These are phyloP conservation scores for Saccharomyces hybrid DNA, from an alignment of 1,139 yeast genomes.

Conservation along the genomic window DNA sequence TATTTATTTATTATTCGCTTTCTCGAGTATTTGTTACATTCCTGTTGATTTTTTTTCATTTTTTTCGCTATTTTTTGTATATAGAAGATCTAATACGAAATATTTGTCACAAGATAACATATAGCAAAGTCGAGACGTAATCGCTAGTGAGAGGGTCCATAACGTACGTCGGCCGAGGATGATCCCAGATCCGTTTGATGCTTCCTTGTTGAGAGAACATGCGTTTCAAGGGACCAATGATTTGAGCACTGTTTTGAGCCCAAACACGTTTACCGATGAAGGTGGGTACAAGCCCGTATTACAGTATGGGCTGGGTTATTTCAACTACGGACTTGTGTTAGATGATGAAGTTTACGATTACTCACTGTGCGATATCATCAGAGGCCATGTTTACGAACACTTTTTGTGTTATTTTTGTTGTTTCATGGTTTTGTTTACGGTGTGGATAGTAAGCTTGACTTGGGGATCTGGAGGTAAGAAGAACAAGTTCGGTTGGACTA, in stretches of 20 bases:
- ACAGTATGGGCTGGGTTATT: slow-evolving; percentile 30
- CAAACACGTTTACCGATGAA: slow-evolving; percentile 20
- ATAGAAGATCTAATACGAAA: background rate
- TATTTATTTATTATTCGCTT: background rate
- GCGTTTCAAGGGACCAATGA: slow-evolving; percentile 29
- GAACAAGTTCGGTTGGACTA: background rate
- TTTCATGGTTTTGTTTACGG: slow-evolving; percentile 9
- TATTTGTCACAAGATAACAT: background rate
- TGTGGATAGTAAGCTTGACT: slow-evolving; percentile 12
- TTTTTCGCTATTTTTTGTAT: background rate
- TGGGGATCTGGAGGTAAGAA: background rate
- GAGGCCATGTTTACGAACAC: slow-evolving; percentile 21
- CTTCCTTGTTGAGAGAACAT: slow-evolving; percentile 33
- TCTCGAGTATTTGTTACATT: no score
- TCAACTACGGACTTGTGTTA: slow-evolving; percentile 26
- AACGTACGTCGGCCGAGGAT: slow-evolving; percentile 10
- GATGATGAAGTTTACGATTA: slow-evolving; percentile 18
- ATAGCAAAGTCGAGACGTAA: background rate
- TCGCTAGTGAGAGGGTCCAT: background rate
- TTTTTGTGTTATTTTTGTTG: slow-evolving; percentile 16
- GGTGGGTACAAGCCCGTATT: slow-evolving; percentile 28
- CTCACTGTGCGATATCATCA: slow-evolving; percentile 13
- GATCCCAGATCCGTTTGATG: slow-evolving; percentile 32
- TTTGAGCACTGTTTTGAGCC: slow-evolving; percentile 22
- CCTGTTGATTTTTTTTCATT: background rate